A percentile compares a stretch with the other conserved stretches of the same genome.
phyloP scores from a whole-genome alignment of 2,329 filamentous ascomycete species.

The Claviceps monticola region DNA sequence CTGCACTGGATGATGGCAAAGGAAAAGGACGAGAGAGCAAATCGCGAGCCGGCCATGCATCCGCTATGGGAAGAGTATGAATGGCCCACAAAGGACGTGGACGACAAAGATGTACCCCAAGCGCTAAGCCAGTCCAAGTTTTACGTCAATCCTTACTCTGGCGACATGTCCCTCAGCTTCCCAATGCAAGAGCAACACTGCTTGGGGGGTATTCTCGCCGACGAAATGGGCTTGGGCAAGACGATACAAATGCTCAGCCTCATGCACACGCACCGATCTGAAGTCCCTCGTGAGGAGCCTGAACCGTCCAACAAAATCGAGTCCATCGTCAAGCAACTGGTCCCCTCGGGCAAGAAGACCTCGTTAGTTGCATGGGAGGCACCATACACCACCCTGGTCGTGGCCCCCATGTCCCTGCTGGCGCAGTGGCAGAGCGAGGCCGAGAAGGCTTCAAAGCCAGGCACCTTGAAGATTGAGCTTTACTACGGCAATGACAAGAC shows the following conservation, averaged over 20 bases:
- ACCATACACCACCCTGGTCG: conserved; percentile 79
- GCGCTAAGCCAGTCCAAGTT: conserved; percentile 59
- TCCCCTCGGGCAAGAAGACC: conserved; percentile 12
- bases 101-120: conserved; percentile 59
- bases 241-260: conserved; percentile 97
- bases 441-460: conserved; percentile 73
- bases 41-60: conserved; percentile 75
- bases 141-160: conserved; percentile 95
- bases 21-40: conserved; percentile 63
- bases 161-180: conserved; percentile 82
- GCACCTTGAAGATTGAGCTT: conserved; percentile 69
- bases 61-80: conserved; percentile 92
- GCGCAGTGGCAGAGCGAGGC: conserved; percentile 96
- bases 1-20: conserved; percentile 94
- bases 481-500: conserved; percentile 88
- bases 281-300: conserved; percentile 26
- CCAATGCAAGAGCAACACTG: conserved; percentile 91
- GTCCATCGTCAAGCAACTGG: conserved; percentile 43
- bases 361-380: conserved; percentile 47
- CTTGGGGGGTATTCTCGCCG: conserved; percentile 80
- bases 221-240: conserved; percentile 96
- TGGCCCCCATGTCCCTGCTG: conserved; percentile 96
- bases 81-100: conserved; percentile 79
- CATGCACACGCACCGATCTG: conserved; percentile 67
- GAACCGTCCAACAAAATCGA: conserved; percentile 17